phyloP scores from a whole-genome alignment of 1,284 basidiomycete genomes.

The Somion occarium region DNA sequence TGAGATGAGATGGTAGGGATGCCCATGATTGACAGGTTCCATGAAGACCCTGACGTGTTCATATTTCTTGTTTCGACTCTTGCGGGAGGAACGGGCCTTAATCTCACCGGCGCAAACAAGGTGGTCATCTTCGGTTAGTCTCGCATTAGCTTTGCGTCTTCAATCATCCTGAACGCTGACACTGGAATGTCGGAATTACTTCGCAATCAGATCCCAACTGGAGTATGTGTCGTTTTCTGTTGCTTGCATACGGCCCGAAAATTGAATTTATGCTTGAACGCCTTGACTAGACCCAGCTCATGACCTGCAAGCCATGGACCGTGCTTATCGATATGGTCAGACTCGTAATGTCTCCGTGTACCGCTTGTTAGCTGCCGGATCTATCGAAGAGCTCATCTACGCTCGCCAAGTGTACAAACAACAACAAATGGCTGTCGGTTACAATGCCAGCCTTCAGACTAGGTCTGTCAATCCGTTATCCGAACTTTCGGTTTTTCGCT shows the following conservation, averaged over 20 bases:
- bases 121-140: slow-evolving; percentile 79
- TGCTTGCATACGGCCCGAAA: background rate
- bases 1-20: slow-evolving; percentile 48
- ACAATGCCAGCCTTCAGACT: slow-evolving; percentile 76
- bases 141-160: background rate
- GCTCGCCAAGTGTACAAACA: slow-evolving; percentile 87
- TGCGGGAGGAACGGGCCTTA: slow-evolving; percentile 73
- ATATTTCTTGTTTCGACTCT: slow-evolving; percentile 79
- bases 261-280: background rate
- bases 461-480: slow-evolving; percentile 42
- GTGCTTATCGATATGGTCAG: slow-evolving; percentile 87
- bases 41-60: slow-evolving; percentile 67
- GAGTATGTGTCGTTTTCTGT: slow-evolving; percentile 47
- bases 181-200: background rate
- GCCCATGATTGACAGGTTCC: slow-evolving; percentile 78
- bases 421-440: slow-evolving; percentile 85
- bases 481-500: background rate
- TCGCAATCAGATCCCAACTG: slow-evolving; percentile 70
- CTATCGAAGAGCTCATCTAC: slow-evolving; percentile 83
- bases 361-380: slow-evolving; percentile 80
- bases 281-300: slow-evolving; percentile 70
- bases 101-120: slow-evolving; percentile 75
- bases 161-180: background rate
- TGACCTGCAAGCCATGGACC: slow-evolving; percentile 85
- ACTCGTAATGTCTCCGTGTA: slow-evolving; percentile 83